These are phyloP conservation scores for Colletotrichum eremochloae DNA, from an alignment of 2,329 filamentous ascomycete genomes.

Conservation along the genomic window DNA sequence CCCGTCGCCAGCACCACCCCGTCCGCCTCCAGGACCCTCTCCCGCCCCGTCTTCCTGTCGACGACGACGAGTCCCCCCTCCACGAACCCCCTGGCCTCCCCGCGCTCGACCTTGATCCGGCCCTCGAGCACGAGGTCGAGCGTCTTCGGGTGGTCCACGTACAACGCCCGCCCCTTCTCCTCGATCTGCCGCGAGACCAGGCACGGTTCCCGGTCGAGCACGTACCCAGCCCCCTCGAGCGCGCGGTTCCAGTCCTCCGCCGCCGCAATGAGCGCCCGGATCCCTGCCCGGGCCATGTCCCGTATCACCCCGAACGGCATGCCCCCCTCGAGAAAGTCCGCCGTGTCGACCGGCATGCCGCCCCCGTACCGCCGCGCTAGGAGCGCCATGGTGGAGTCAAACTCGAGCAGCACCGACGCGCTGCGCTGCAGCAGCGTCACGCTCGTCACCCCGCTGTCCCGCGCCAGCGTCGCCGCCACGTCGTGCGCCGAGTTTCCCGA, in stretches of 20 bases:
- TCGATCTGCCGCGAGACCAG: conserved; percentile 11
- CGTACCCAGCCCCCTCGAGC: conserved; percentile 60
- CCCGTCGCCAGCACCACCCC: conserved; percentile 60
- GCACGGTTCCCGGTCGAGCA: conserved; percentile 4
- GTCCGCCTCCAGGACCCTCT: conserved; percentile 51
- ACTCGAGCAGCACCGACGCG: conserved; percentile 63
- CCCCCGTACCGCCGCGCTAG: conserved; percentile 54
- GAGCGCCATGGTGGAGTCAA: conserved; percentile 53
- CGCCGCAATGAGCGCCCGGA: conserved; percentile 53
- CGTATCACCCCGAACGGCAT: conserved; percentile 62
- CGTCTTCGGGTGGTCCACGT: conserved; percentile 55
- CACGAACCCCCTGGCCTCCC: conserved; percentile 49
- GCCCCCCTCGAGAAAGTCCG: conserved; percentile 60
- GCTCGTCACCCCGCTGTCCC: conserved; percentile 56
- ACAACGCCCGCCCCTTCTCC: conserved; percentile 43
- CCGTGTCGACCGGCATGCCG: conserved; percentile 61
- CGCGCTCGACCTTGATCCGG: conserved; percentile 53
- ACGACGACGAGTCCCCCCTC: conserved; percentile 45
- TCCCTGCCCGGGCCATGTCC: conserved; percentile 56
- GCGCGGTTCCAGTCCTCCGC: conserved; percentile 58
- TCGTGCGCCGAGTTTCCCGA: conserved; percentile 64
- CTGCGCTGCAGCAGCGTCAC: conserved; percentile 68
- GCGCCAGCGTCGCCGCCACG: conserved; percentile 62
- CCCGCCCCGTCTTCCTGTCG: conserved; percentile 45
- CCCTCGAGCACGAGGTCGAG: conserved; percentile 54